These are phyloP conservation scores for Clonostachys byssicola DNA, from an alignment of 2,329 filamentous ascomycete genomes.

Conservation along the genomic window DNA sequence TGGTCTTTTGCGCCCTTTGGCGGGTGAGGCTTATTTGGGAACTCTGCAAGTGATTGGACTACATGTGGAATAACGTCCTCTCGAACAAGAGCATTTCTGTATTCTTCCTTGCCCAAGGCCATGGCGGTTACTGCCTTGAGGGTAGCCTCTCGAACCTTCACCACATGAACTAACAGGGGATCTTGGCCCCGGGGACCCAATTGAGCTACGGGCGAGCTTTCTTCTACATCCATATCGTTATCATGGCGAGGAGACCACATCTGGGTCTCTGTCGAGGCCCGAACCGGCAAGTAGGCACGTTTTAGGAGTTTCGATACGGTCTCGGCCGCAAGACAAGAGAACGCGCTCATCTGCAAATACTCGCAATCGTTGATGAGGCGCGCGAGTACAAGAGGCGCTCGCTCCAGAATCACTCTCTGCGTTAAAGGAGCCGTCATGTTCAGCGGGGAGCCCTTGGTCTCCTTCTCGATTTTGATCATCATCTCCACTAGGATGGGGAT, in stretches of 20 bases:
- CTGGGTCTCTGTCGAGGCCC: slow-evolving; percentile 17
- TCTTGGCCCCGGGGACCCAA: slow-evolving; percentile 61
- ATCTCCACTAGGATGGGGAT: slow-evolving; percentile 67
- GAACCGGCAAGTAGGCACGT: slow-evolving; percentile 42
- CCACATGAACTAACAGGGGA: slow-evolving; percentile 59
- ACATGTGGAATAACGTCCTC: slow-evolving; percentile 78
- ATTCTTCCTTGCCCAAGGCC: slow-evolving; percentile 75
- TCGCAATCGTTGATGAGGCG: slow-evolving; percentile 75
- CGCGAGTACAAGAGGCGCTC: slow-evolving; percentile 71
- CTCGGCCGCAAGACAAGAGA: slow-evolving; percentile 52
- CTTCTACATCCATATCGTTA: slow-evolving; percentile 23
- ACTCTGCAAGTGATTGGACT: slow-evolving; percentile 69
- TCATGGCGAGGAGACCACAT: slow-evolving; percentile 34
- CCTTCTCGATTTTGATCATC: slow-evolving; percentile 43
- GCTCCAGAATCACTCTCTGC: slow-evolving; percentile 52
- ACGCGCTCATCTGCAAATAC: slow-evolving; percentile 75
- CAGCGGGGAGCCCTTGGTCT: slow-evolving; percentile 16
- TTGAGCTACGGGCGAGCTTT: slow-evolving; percentile 29
- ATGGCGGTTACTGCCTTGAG: slow-evolving; percentile 80
- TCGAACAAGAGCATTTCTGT: slow-evolving; percentile 77
- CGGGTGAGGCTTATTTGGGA: slow-evolving; percentile 44
- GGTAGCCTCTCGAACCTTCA: slow-evolving; percentile 71
- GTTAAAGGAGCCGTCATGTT: slow-evolving; percentile 9
- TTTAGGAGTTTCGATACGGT: slow-evolving; percentile 43
- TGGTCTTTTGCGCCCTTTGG: slow-evolving; percentile 33